A percentile compares a stretch with the other conserved stretches of the same genome.
phyloP scores from a whole-genome alignment of 2,329 filamentous ascomycete genomes.

The Colletotrichum neosansevieriae region DNA sequence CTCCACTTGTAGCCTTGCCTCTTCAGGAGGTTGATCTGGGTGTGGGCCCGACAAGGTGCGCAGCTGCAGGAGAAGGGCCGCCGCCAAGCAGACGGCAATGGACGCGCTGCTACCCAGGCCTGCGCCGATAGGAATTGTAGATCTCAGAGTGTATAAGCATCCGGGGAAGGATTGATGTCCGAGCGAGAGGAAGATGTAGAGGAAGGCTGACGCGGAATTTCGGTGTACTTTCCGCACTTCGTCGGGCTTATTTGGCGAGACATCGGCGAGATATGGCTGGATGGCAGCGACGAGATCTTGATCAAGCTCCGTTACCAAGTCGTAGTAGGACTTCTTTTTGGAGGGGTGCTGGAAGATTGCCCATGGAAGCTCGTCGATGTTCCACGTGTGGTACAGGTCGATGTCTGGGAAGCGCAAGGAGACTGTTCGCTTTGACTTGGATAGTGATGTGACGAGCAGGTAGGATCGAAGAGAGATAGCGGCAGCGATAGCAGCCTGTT shows the following conservation, averaged over 20 bases:
- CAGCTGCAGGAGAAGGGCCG: slow-evolving; percentile 88
- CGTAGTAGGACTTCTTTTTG: slow-evolving; percentile 97
- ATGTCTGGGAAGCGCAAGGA: slow-evolving; percentile 93
- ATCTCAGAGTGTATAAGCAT: slow-evolving; percentile 90
- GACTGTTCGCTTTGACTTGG: slow-evolving; percentile 90
- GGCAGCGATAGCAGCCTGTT: slow-evolving; percentile 88
- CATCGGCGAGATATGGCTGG: slow-evolving; percentile 78
- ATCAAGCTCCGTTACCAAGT: slow-evolving; percentile 86
- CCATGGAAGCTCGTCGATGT: slow-evolving; percentile 94
- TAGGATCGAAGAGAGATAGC: slow-evolving; percentile 96
- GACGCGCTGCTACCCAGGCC: slow-evolving; percentile 95
- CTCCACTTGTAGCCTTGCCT: slow-evolving; percentile 91
- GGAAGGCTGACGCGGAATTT: slow-evolving; percentile 84
- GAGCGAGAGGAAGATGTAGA: slow-evolving; percentile 92
- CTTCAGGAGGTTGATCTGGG: slow-evolving; percentile 87
- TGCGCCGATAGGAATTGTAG: slow-evolving; percentile 91
- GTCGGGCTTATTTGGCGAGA: slow-evolving; percentile 76
- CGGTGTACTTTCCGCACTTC: slow-evolving; percentile 86
- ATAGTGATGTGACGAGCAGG: slow-evolving; percentile 92
- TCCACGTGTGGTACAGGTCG: slow-evolving; percentile 89
- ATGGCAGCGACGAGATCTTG: slow-evolving; percentile 83
- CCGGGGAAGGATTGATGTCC: slow-evolving; percentile 83
- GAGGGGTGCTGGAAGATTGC: slow-evolving; percentile 79
- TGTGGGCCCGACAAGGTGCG: slow-evolving; percentile 91
- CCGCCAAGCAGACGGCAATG: slow-evolving; percentile 88